Evolutionary conservation across 495 filamentous ascomycete genomes (phyloP).

Genomic region (Hyaloscypha finlandica): DNA sequence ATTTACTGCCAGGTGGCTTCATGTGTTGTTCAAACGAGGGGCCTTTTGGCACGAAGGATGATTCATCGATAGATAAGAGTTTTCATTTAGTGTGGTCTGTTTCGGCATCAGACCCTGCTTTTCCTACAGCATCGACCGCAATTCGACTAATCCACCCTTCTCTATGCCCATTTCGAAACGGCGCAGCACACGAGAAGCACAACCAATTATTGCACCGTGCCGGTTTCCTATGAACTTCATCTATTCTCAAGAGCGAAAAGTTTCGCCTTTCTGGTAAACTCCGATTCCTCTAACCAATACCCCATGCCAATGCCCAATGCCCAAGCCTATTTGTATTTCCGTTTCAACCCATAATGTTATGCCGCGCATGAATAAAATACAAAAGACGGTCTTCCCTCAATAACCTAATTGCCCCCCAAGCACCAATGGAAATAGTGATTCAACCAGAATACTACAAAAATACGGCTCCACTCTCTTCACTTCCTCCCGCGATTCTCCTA

Average conservation of each 20-base stretch:
- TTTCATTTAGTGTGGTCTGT: too few species aligned
- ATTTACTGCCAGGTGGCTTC: too few species aligned
- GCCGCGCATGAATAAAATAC: neutral
- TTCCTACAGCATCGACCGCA: too few species aligned
- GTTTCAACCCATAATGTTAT: neutral
- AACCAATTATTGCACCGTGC: neutral
- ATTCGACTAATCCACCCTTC: too few species aligned
- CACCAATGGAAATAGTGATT: neutral
- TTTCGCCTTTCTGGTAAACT: neutral
- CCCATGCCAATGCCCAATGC: neutral
- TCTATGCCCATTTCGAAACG: too few species aligned
- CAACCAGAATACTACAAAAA: slow-evolving; percentile 19
- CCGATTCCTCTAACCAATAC: neutral
- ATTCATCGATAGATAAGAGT: too few species aligned
- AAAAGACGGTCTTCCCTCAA: neutral
- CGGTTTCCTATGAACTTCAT: neutral
- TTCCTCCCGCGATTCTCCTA: slow-evolving; percentile 40
- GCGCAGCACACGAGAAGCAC: too few species aligned
- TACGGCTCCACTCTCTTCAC: slow-evolving; percentile 23
- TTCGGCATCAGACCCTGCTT: too few species aligned
- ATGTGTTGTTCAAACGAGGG: too few species aligned
- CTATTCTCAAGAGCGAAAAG: neutral
- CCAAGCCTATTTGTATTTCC: neutral
- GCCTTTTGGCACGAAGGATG: too few species aligned
- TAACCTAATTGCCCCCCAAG: neutral